Base-by-base conservation (phyloP, 768 basidiomycete species). In the Ramaria rubella region DNA sequence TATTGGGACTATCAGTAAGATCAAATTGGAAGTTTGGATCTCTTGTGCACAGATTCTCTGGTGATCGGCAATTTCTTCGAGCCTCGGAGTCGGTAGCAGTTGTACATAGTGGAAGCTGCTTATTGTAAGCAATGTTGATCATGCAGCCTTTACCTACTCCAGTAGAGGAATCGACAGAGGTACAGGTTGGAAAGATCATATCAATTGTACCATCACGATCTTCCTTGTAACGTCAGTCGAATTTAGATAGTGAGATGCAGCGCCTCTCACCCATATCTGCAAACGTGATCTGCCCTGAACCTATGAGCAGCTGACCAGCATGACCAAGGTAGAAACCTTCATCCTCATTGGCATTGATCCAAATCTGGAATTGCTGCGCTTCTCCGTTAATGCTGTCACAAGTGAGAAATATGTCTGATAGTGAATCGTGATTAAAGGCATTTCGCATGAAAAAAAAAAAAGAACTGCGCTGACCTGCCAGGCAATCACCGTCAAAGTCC, bases 121-220 rank as follows among this genome's bases (percentile, higher is more conserved):
- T 77, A 69, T 98, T 99, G 72, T 91, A 97, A 4, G 85, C 94
- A 55, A 98, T 87, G 65, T 94, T 95, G 69, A 99, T 80, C 49
- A 74, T 74, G 67, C 96, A 98, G 38, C 81, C 78, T 2, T 73
- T 73, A 11, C 94, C 94, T 0, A 89, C 70, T 2, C 94, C 93
- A 0, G 78, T 82, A 1, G 78, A 74, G 1, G 74, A 67, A 0
- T 87, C 85, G n/a, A 90, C 81, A 2, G 77, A 79, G 0, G 75
- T 70, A 67, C 96, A 99, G 0, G 88, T 88, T 0, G 90, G 80
- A 65, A 97, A 92, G 44, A 99, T 77, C 79, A 98, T 83, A 68
- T 98, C 96, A 30, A 98, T 88, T 1, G 95, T 94, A 1, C 96
- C 96, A 63, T 98, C 96, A 6, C 96, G 84, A 65, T 98, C 94